These are phyloP conservation scores for Pleurotus platypus DNA, from an alignment of 768 basidiomycete genomes.

Conservation along the genomic window DNA sequence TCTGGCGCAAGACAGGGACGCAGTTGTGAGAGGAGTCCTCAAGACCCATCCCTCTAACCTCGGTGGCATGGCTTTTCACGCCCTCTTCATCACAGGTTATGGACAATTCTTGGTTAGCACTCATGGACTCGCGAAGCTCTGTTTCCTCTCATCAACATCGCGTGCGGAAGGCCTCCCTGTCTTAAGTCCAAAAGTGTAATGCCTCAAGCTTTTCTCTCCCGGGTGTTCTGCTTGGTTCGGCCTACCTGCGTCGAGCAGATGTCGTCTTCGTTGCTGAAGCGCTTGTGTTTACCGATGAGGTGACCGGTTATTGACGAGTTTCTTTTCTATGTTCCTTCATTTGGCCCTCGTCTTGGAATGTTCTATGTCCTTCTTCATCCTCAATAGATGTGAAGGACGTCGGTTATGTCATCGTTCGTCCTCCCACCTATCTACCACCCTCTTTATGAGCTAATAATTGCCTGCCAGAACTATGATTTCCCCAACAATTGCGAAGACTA, in stretches of 20 bases:
- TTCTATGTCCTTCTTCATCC: constrained; percentile 25
- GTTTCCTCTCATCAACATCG: not conserved
- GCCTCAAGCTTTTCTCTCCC: constrained; percentile 4
- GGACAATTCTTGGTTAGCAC: constrained; percentile 1
- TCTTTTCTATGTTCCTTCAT: constrained; percentile 25
- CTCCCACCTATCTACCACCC: not conserved
- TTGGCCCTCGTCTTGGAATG: constrained; percentile 27
- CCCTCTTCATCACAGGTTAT: constrained; percentile 1
- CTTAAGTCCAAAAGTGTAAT: constrained; percentile 3
- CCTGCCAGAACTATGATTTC: constrained; percentile 89
- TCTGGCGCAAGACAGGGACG: constrained; percentile 7
- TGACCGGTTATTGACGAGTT: constrained; percentile 43
- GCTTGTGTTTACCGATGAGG: constrained; percentile 40
- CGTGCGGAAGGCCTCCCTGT: constrained; percentile 1
- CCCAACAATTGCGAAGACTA: constrained; percentile 98
- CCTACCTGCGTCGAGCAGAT: not conserved
- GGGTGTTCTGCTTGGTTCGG: constrained; percentile 1
- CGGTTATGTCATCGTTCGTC: constrained; percentile 89
- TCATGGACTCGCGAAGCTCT: constrained; percentile 14
- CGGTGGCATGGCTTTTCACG: not conserved
- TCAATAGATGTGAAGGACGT: constrained; percentile 96
- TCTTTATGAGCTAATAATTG: constrained; percentile 8
- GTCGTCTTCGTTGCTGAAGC: constrained; percentile 29
- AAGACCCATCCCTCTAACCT: constrained; percentile 6
- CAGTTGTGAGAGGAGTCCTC: constrained; percentile 4